phyloP scores from a whole-genome alignment of 352 stramenopile species.

The Pythium rhizo-oryzae region DNA sequence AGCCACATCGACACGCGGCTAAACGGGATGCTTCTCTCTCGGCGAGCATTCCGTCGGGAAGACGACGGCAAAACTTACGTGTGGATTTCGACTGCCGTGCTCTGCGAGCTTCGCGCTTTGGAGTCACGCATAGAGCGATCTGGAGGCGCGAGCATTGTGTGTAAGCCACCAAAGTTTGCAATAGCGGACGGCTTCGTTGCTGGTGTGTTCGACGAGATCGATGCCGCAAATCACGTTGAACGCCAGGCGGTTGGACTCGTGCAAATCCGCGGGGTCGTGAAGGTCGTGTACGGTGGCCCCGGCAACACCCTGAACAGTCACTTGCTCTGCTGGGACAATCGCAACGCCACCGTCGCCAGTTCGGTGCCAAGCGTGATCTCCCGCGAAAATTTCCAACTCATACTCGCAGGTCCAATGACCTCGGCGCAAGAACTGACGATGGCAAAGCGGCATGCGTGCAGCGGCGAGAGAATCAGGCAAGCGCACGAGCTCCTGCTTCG shows the following conservation, averaged over 20 bases:
- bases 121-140: not conserved
- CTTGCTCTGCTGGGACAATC: constrained; percentile 35
- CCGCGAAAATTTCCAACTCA: constrained; percentile 28
- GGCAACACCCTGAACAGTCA: constrained; percentile 34
- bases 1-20: constrained; percentile 18
- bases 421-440: constrained; percentile 20
- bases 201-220: constrained; percentile 21
- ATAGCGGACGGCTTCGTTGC: constrained; percentile 35
- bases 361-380: constrained; percentile 5
- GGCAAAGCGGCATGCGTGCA: constrained; percentile 30
- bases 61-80: not conserved
- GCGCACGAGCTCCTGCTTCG: constrained; percentile 9
- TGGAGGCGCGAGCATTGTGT: not conserved
- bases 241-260: constrained; percentile 25
- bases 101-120: constrained; percentile 14
- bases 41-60: constrained; percentile 5
- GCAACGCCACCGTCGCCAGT: constrained; percentile 27
- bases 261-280: constrained; percentile 29
- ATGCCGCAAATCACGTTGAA: constrained; percentile 22
- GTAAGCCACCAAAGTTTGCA: constrained; percentile 25
- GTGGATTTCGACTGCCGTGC: constrained; percentile 19
- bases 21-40: constrained; percentile 19
- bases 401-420: constrained; percentile 33
- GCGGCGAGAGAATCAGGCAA: constrained; percentile 1
- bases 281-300: constrained; percentile 31